Evolutionary conservation across 352 stramenopile genomes (phyloP).

Genomic region (Pythium aphanidermatum): DNA sequence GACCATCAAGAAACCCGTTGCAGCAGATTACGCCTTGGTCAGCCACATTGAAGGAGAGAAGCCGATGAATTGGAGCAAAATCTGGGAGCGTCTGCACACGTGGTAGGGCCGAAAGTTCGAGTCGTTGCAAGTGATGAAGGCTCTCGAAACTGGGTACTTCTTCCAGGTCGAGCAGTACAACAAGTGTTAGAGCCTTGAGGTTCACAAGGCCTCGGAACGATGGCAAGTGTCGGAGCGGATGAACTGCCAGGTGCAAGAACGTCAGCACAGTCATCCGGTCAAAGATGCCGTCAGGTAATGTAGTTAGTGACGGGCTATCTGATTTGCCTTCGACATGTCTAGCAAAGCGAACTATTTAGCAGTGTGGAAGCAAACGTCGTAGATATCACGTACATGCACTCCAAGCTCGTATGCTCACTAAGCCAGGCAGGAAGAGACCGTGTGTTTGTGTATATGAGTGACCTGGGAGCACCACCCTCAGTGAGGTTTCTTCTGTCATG

Average conservation of each 20-base stretch:
- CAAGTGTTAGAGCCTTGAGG: background rate
- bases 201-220: background rate
- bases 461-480: conserved; percentile 14
- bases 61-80: background rate
- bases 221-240: background rate
- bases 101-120: background rate
- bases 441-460: conserved; percentile 36
- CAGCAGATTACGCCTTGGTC: conserved; percentile 6
- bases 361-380: background rate
- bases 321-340: conserved; percentile 3
- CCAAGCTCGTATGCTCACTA: conserved; percentile 24
- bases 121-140: background rate
- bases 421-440: conserved; percentile 27
- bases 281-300: background rate
- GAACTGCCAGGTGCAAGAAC: background rate
- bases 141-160: background rate
- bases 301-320: background rate
- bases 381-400: conserved; percentile 26
- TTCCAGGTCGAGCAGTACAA: background rate
- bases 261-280: background rate
- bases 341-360: background rate
- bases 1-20: conserved; percentile 11
- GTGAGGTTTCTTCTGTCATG: background rate
- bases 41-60: background rate
- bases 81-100: background rate